Percentiles rank a stretch among this genome's conserved stretches.
phyloP scores from a whole-genome alignment of 345 rosid genomes.

The Brassica nigra region DNA sequence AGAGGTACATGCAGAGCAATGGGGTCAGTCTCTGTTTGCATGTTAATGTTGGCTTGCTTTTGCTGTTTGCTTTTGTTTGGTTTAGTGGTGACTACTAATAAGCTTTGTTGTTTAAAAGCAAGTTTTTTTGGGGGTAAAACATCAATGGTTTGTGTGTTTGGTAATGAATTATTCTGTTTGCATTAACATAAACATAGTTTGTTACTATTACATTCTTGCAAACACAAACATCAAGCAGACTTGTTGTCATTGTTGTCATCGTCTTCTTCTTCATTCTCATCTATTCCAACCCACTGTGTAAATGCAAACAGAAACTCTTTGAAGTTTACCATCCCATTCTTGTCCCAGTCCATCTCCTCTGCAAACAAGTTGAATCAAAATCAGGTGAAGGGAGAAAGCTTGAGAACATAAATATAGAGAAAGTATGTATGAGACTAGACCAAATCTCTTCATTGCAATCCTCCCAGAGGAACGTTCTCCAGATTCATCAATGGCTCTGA shows the following conservation, averaged over 20 bases:
- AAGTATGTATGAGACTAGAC: slow-evolving; percentile 36
- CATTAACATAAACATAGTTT: slow-evolving; percentile 27
- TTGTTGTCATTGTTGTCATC: slow-evolving; percentile 18
- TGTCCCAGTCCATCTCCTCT: slow-evolving; percentile 99
- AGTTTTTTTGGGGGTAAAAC: slow-evolving; percentile 20
- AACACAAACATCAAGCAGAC: slow-evolving; percentile 3
- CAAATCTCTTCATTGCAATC: slow-evolving; percentile 92
- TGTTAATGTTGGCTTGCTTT: slow-evolving; percentile 33
- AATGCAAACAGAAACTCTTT: slow-evolving; percentile 95
- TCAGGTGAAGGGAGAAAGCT: not conserved
- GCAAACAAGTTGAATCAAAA: slow-evolving; percentile 36
- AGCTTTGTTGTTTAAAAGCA: slow-evolving; percentile 31
- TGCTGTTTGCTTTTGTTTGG: slow-evolving; percentile 11
- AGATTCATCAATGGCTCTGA: slow-evolving; percentile 79
- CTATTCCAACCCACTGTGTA: slow-evolving; percentile 87
- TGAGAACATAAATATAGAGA: not conserved
- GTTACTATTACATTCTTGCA: slow-evolving; percentile 18
- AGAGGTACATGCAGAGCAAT: slow-evolving; percentile 15
- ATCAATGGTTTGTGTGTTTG: slow-evolving; percentile 31
- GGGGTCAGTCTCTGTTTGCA: slow-evolving; percentile 25
- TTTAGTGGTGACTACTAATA: slow-evolving; percentile 27
- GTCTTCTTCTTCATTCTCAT: slow-evolving; percentile 71
- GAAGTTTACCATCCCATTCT: slow-evolving; percentile 86
- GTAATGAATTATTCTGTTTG: slow-evolving; percentile 36
- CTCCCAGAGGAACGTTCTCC: slow-evolving; percentile 89